A percentile compares a stretch with the other conserved stretches of the same genome.
Evolutionary conservation across 2,329 filamentous ascomycete species (phyloP).

Genomic region (Cercospora brassicicola): DNA sequence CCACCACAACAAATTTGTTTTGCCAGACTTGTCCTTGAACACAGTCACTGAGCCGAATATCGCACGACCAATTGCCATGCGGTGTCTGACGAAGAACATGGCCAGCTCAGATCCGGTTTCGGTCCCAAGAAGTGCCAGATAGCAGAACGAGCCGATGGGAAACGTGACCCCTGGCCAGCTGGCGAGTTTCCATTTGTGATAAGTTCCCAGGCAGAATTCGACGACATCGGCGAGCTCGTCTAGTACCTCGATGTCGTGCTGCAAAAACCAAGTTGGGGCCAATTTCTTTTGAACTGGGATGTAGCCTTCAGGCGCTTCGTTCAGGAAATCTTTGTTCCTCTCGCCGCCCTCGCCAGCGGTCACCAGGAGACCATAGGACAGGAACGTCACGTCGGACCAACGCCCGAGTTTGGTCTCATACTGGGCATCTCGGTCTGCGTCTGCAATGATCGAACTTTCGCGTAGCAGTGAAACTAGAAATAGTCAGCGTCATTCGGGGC

Average conservation of each 20-base stretch:
- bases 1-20: constrained; percentile 6
- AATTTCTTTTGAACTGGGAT: not conserved
- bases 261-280: not conserved
- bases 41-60: not conserved
- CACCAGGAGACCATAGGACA: not conserved
- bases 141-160: not conserved
- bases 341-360: not conserved
- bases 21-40: not conserved
- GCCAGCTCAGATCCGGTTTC: not conserved
- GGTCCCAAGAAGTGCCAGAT: not conserved
- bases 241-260: not conserved
- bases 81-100: not conserved
- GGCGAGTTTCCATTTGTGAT: not conserved
- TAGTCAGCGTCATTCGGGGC: not conserved
- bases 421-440: not conserved
- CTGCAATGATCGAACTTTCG: not conserved
- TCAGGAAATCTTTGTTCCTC: not conserved
- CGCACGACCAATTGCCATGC: not conserved
- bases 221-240: not conserved
- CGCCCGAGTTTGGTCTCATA: not conserved
- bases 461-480: not conserved
- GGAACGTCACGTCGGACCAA: constrained; percentile 1
- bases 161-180: constrained; percentile 9
- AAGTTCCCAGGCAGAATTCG: not conserved
- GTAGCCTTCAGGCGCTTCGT: not conserved